A percentile compares a stretch with the other conserved stretches of the same genome.
These are phyloP conservation scores for Leccinellum luteum DNA, from an alignment of 768 basidiomycete genomes.

Conservation along the genomic window DNA sequence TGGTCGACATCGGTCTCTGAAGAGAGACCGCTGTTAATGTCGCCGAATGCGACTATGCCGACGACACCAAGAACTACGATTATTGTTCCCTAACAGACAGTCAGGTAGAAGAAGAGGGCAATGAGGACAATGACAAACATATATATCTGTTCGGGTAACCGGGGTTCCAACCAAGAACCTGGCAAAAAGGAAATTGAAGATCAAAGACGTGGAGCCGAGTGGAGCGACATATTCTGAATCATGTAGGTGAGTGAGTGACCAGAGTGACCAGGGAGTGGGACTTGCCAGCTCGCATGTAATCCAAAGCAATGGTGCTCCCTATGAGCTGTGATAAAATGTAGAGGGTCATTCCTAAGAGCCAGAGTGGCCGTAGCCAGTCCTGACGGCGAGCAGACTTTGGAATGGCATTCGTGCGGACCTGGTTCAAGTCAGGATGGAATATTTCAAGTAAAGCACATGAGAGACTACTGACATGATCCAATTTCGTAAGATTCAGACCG, in stretches of 20 bases:
- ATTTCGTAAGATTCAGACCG: constrained; percentile 92
- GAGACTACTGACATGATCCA: constrained; percentile 84
- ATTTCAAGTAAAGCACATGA: neutral
- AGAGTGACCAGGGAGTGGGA: neutral
- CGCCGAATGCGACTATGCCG: constrained; percentile 85
- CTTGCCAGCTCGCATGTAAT: constrained; percentile 83
- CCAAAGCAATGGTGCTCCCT: constrained; percentile 82
- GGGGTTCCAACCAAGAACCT: constrained; percentile 84
- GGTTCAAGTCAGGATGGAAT: neutral
- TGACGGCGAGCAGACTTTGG: constrained; percentile 72
- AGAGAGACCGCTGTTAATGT: constrained; percentile 77
- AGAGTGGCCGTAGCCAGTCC: constrained; percentile 83
- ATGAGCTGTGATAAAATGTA: constrained; percentile 91
- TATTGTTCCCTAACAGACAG: constrained; percentile 62
- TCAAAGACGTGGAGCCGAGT: constrained; percentile 86
- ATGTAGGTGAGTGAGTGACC: constrained; percentile 12
- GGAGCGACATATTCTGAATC: constrained; percentile 94
- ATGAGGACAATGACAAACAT: constrained; percentile 44
- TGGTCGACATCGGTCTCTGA: constrained; percentile 70
- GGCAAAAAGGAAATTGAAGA: constrained; percentile 97
- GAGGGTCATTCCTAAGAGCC: constrained; percentile 90
- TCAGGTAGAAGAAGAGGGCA: constrained; percentile 1
- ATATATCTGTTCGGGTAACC: constrained; percentile 80
- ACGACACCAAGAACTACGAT: constrained; percentile 82
- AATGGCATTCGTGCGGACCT: constrained; percentile 72